A percentile compares a stretch with the other conserved stretches of the same genome.
Evolutionary conservation across 2,329 filamentous ascomycete species (phyloP).

Genomic region (Colletotrichum simmondsii): DNA sequence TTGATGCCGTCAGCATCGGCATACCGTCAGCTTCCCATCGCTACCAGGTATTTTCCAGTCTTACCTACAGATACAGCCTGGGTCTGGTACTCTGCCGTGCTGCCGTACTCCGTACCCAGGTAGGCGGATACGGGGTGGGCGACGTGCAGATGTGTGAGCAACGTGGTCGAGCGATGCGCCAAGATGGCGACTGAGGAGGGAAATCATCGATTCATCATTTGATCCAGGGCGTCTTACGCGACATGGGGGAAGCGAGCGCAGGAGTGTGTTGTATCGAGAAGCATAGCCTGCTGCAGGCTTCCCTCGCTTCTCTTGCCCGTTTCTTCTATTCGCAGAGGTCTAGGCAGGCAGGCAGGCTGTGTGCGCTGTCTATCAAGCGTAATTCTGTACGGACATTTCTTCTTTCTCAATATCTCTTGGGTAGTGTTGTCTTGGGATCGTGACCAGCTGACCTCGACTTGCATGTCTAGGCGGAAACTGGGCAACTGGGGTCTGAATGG

Average conservation of each 20-base stretch:
- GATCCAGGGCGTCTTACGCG: background rate
- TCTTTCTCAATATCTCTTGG: background rate
- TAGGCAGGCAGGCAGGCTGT: background rate
- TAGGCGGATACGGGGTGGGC: background rate
- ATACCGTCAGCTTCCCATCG: background rate
- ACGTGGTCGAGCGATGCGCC: background rate
- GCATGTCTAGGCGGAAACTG: constrained; percentile 15
- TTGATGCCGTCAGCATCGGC: background rate
- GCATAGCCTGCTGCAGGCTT: background rate
- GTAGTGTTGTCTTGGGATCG: background rate
- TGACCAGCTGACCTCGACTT: constrained; percentile 27
- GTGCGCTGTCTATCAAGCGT: background rate
- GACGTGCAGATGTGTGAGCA: background rate
- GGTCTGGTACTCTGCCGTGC: background rate
- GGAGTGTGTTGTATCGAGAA: background rate
- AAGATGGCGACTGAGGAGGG: background rate
- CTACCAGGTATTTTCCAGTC: background rate
- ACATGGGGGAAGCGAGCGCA: background rate
- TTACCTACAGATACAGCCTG: background rate
- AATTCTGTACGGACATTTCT: background rate
- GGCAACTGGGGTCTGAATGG: background rate
- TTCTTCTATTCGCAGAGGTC: background rate
- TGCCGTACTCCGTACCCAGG: background rate
- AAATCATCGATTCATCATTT: background rate
- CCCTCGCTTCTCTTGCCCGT: background rate